Evolutionary conservation across 257 asterid species (phyloP), one percentile per base, ranked within the genome.

Genomic region (Knoxia roxburghii): DNA sequence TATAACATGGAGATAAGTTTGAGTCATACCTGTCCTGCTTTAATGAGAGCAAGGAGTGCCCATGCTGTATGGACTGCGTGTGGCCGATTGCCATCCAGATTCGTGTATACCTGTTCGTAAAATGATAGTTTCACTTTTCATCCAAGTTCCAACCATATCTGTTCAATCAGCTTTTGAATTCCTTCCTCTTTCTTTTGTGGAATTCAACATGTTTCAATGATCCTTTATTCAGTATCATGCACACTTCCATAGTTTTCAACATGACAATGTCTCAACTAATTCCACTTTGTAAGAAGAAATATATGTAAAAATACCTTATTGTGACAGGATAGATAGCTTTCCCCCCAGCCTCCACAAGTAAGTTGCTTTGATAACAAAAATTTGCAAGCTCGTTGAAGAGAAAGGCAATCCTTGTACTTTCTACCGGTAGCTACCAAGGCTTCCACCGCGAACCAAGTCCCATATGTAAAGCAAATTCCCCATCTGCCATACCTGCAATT

Each of bases 341-440:
- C 91, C 17, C 91, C 85, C 90, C 91, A 85, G 41, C 91, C 88
- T 30, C 86, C 88, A 68, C 76, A 81, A 11, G 57, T 50, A 9
- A 77, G 61, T 37, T 82, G 86, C 55, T 73, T 80, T 1, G 83
- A 73, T 15, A 85, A 26, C 51, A 85, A 48, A 68, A 85, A 85
- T 1, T 57, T 7, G 43, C 83, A 73, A 0, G 83, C 87, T 43
- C 77, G 78, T 43, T 78, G 65, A 0, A 82, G 61, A 20, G 70
- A 26, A 6, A 23, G 29, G 59, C 73, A 62, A 21, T 73, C 76
- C 7, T 64, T 21, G 52, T 63, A 79, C 6, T 32, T 82, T 69
- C 71, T 79, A 14, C 87, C 85, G 60, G 78, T 30, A 8, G 79
- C 79, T 6, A 64, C 76, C 52, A 85, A 60, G 11, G 79, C 89